Evolutionary conservation across 2,329 filamentous ascomycete species (phyloP), one percentile per base, ranked within the genome.

Genomic region (Phaeomoniella chlamydospora): DNA sequence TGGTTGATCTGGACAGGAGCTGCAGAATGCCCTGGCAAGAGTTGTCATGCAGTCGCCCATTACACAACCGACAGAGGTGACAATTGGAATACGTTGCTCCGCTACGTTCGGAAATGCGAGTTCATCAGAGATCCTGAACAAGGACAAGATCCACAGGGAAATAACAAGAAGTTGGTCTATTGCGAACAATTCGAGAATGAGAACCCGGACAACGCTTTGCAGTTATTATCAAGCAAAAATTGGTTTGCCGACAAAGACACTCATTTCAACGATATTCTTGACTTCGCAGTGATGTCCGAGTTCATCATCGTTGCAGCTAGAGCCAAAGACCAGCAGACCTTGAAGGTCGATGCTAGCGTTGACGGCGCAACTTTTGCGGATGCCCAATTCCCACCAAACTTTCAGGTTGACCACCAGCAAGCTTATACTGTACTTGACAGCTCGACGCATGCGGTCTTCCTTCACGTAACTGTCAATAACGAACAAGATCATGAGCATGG

Each of bases 391-490:
- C 92, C 90, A 1, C 69, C 72, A 43, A 88, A 90, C 51, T 85
- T 96, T 53, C 65, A 81, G 38, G 76, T 90, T 26, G 68, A 74
- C 12, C 77, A 85, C 48, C 75, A 88, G 51, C 77, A 77, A 45
- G 81, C 78, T 16, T 98, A 94, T 58, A 98, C 90, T 0, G 83
- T 96, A 3, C 68, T 98, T 18, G 87, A 94, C 54, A 94, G 87
- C 57, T 90, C 85, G 2, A 94, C 86, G 1, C 88, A 96, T 56
- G 82, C 90, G 1, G 72, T 98, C 39, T 96, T 96, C 59, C 62
- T 98, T 39, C 92, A 96, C 51, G 88, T 96, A 33, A 86, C 81
- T 1, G 83, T 84, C 29, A 79, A 81, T 48, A 70, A 69, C 29
- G 63, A 64, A 3, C 54, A 65, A 35, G 78, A 74, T 13, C 73